phyloP scores from a whole-genome alignment of 179 eudicot species.

The Heliamphora ciliata region DNA sequence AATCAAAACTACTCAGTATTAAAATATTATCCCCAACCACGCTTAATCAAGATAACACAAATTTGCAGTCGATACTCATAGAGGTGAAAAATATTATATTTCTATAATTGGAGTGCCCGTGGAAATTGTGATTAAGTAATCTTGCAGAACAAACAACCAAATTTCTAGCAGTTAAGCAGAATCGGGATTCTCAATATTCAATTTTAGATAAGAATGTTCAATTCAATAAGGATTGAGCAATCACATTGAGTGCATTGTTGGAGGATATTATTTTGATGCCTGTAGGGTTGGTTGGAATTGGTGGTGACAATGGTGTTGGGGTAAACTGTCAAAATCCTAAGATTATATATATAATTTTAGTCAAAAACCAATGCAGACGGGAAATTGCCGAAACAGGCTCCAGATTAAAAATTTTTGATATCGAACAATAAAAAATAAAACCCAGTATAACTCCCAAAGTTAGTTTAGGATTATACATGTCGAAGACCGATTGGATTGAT shows the following conservation, averaged over 20 bases:
- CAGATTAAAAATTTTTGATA: no score
- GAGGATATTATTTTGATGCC: constrained; percentile 1
- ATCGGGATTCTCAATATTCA: neutral
- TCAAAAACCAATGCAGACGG: no score
- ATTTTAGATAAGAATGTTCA: neutral
- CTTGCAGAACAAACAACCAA: neutral
- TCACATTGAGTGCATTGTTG: no score
- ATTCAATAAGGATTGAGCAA: no score
- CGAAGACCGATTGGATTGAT: no score
- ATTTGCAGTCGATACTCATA: neutral
- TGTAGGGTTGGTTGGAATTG: neutral
- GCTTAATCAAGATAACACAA: neutral
- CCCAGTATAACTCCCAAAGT: no score
- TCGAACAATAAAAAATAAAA: no score
- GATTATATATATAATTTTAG: no score
- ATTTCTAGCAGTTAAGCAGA: neutral
- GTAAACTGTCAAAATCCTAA: no score
- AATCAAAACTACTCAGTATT: neutral
- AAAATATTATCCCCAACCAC: neutral
- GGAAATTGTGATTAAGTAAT: neutral
- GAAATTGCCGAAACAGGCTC: no score
- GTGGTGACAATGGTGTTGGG: neutral
- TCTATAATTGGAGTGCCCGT: neutral
- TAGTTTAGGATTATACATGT: no score
- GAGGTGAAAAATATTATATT: neutral